These are phyloP conservation scores for Hibiscus tridactylites DNA, from an alignment of 345 rosid genomes.

Conservation along the genomic window DNA sequence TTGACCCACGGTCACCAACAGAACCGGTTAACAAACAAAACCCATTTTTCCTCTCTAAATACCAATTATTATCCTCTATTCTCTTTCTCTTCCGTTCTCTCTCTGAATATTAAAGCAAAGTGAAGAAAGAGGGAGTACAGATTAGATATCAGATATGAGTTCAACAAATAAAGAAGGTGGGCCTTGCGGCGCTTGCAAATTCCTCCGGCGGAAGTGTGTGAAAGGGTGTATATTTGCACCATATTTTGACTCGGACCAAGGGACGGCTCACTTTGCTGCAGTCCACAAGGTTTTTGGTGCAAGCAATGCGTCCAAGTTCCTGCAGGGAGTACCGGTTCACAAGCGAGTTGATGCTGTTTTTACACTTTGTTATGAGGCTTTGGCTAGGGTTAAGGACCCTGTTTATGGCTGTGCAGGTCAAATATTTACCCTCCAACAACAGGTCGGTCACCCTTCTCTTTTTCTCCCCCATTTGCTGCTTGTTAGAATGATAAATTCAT, in stretches of 20 bases:
- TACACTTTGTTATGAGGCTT: conserved; percentile 80
- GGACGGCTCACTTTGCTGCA: conserved; percentile 67
- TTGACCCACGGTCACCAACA: conserved; percentile 12
- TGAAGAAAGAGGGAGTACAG: too few relatives aligned
- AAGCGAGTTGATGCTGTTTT: conserved; percentile 67
- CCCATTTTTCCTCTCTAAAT: conserved; percentile 6
- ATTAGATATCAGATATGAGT: conserved; percentile 13
- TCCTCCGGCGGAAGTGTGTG: conserved; percentile 71
- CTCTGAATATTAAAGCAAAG: too few relatives aligned
- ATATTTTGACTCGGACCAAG: conserved; percentile 83
- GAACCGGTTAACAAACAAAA: background rate
- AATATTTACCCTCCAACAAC: conserved; percentile 74
- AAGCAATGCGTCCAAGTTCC: conserved; percentile 81
- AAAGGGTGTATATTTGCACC: conserved; percentile 81
- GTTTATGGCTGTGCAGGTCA: conserved; percentile 77
- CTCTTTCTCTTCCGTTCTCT: background rate
- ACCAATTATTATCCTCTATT: conserved; percentile 1
- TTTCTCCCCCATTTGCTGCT: background rate
- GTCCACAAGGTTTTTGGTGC: conserved; percentile 94
- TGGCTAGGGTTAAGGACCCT: conserved; percentile 77
- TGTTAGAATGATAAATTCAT: background rate
- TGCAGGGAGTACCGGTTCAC: conserved; percentile 47
- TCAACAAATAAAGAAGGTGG: conserved; percentile 35
- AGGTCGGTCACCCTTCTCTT: conserved; percentile 18
- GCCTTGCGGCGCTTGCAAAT: conserved; percentile 93